Base-by-base conservation (phyloP, 768 basidiomycete genomes). In the Serendipita sp. region DNA sequence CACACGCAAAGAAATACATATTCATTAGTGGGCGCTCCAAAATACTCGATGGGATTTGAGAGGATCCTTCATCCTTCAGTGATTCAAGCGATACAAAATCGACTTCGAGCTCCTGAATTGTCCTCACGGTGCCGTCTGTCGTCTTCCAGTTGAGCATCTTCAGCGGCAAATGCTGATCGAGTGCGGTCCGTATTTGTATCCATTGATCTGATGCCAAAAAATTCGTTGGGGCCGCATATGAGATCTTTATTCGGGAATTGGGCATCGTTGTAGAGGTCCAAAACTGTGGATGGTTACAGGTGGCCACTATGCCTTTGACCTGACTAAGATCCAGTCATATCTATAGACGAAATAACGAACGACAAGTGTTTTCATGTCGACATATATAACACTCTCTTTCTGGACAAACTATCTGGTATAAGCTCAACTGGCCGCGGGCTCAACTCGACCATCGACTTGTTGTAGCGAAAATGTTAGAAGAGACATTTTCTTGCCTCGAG, bases 61-160 rank as follows among this genome's bases (percentile, higher is more conserved):
- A 86, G 2, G 83, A 78, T 68, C 81, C 81, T 72, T 89, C 89
- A 68, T 88, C 88, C 47, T 84, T 82, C 58, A 86, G 71, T 38
- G 79, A 78, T 67, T 86, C 86, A 46, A 90, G 77, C 3, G 83
- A 74, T 5, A 88, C 80, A 46, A 98, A 76, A 45, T 83, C 79
- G 64, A 96, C 81, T 67, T 86, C 79, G n/a, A 97, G 80, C 68
- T 91, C 86, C 71, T 93, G 92, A 62, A 99, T 91, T 0, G 92
- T 96, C 68, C 88, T 81, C 47, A 93, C 56, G 56, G 34, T n/a
- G 10, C 30, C 37, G 18, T 38, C 56, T 10, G 18, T 60, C 8
- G 24, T 60, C 73, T 89, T 94, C 94, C 96, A 97, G 74, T 97
- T 91, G 32, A 98, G 81, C 74, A 87, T 94, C 62, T 86, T 84